phyloP scores from a whole-genome alignment of 2,329 filamentous ascomycete genomes.

The Magnaporthales sp. region DNA sequence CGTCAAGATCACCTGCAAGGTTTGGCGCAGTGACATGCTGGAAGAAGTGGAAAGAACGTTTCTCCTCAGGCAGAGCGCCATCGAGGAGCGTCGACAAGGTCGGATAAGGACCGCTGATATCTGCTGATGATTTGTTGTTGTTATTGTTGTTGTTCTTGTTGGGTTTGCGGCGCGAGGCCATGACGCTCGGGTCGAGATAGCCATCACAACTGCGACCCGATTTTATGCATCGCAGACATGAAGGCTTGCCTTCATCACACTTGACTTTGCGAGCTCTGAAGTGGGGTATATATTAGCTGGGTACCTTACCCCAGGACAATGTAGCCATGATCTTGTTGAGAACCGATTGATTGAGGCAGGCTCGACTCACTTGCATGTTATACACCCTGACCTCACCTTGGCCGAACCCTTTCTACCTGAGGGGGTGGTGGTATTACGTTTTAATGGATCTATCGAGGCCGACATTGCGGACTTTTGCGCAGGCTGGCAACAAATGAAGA shows the following conservation, averaged over 20 bases:
- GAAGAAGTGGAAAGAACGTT: slow-evolving; percentile 29
- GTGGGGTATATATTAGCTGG: background rate
- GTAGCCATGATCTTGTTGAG: background rate
- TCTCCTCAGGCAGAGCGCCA: slow-evolving; percentile 21
- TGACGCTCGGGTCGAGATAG: slow-evolving; percentile 25
- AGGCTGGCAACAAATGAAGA: background rate
- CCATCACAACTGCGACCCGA: slow-evolving; percentile 50
- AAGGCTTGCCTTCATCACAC: slow-evolving; percentile 46
- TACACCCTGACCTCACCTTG: slow-evolving; percentile 40
- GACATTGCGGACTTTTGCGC: background rate
- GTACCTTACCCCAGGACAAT: no score
- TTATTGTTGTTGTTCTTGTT: slow-evolving; percentile 5
- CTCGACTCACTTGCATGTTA: slow-evolving; percentile 44
- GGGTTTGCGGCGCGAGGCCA: slow-evolving; percentile 16
- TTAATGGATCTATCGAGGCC: background rate
- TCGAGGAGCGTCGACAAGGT: slow-evolving; percentile 15
- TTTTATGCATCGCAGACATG: slow-evolving; percentile 42
- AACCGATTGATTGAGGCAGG: background rate
- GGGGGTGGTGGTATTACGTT: background rate
- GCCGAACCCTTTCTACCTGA: slow-evolving; percentile 28
- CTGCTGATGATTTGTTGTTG: slow-evolving; percentile 1
- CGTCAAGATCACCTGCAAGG: slow-evolving; percentile 33
- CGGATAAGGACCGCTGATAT: slow-evolving; percentile 8
- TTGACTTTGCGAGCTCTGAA: slow-evolving; percentile 45
- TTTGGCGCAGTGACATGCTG: slow-evolving; percentile 27